Evolutionary conservation across 2,329 filamentous ascomycete genomes (phyloP).

Genomic region (Hypocrella siamensis): DNA sequence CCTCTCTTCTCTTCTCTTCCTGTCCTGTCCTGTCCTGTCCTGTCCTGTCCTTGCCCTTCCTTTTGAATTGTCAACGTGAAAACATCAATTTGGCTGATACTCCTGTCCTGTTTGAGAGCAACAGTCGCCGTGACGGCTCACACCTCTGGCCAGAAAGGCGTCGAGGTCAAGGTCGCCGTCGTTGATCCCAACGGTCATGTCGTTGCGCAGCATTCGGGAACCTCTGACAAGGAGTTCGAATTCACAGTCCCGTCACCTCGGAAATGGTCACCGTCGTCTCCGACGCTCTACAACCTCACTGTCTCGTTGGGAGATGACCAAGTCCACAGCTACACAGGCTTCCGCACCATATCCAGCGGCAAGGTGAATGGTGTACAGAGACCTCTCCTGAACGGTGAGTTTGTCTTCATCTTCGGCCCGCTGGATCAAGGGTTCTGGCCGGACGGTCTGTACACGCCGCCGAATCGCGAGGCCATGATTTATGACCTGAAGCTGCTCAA

Average conservation of each 20-base stretch:
- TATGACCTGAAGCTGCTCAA: slow-evolving; percentile 51
- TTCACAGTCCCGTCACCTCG: slow-evolving; percentile 38
- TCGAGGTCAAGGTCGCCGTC: slow-evolving; percentile 19
- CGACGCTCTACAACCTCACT: slow-evolving; percentile 47
- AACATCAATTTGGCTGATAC: no score
- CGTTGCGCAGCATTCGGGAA: slow-evolving; percentile 26
- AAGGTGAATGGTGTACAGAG: slow-evolving; percentile 41
- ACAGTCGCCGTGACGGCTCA: slow-evolving; percentile 40
- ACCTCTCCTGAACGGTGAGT: slow-evolving; percentile 52
- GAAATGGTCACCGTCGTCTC: slow-evolving; percentile 50
- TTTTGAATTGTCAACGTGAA: no score
- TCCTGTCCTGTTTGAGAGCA: no score
- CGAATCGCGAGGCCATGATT: slow-evolving; percentile 50
- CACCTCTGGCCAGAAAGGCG: slow-evolving; percentile 21
- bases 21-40: no score
- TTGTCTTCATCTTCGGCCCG: slow-evolving; percentile 51
- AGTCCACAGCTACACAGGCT: slow-evolving; percentile 51
- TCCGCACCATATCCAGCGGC: slow-evolving; percentile 45
- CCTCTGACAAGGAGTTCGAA: slow-evolving; percentile 32
- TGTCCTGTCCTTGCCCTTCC: no score
- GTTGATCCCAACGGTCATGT: slow-evolving; percentile 19
- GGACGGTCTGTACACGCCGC: slow-evolving; percentile 50
- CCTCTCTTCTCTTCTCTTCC: no score
- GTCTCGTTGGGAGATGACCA: slow-evolving; percentile 35
- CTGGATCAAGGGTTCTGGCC: slow-evolving; percentile 61